Evolutionary conservation across 805 yeast genomes (phyloP).

Genomic region (Candida sphagnicola): DNA sequence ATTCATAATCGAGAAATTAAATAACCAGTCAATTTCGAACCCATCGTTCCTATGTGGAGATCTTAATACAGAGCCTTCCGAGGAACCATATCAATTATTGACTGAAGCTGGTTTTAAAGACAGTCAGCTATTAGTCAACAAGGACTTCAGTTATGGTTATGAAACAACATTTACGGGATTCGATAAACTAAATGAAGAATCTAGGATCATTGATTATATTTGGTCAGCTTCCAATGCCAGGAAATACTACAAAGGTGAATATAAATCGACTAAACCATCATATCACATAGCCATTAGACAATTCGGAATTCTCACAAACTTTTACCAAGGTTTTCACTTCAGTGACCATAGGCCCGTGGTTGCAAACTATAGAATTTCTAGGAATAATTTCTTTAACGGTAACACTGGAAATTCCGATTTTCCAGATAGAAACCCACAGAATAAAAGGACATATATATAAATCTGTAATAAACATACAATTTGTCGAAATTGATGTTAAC

Average conservation of each 20-base stretch:
- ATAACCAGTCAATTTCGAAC: conserved; percentile 19
- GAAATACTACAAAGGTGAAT: conserved; percentile 5
- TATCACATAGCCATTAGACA: conserved; percentile 27
- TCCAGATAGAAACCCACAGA: not conserved
- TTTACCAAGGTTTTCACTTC: conserved; percentile 27
- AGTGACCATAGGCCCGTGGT: conserved; percentile 42
- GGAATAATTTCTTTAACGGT: conserved; percentile 4
- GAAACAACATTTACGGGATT: conserved; percentile 49
- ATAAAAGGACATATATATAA: not conserved
- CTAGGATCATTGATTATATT: conserved; percentile 39
- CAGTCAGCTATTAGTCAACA: conserved; percentile 26
- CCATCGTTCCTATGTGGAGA: conserved; percentile 42
- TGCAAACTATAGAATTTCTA: conserved; percentile 9
- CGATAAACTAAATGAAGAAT: conserved; percentile 22
- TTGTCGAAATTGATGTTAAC: too few relatives aligned
- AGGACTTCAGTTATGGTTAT: conserved; percentile 36
- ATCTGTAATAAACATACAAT: too few relatives aligned
- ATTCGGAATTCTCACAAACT: conserved; percentile 38
- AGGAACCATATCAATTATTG: conserved; percentile 38
- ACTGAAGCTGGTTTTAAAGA: conserved; percentile 35
- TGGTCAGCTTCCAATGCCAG: conserved; percentile 34
- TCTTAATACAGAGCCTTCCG: conserved; percentile 39
- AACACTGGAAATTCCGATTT: not conserved
- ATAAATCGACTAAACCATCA: conserved; percentile 6
- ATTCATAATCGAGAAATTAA: conserved; percentile 32